A percentile compares a stretch with the other conserved stretches of the same genome.
Conservation (phyloP, 139 green algal species). For the Zygnema cylindricum region DNA sequence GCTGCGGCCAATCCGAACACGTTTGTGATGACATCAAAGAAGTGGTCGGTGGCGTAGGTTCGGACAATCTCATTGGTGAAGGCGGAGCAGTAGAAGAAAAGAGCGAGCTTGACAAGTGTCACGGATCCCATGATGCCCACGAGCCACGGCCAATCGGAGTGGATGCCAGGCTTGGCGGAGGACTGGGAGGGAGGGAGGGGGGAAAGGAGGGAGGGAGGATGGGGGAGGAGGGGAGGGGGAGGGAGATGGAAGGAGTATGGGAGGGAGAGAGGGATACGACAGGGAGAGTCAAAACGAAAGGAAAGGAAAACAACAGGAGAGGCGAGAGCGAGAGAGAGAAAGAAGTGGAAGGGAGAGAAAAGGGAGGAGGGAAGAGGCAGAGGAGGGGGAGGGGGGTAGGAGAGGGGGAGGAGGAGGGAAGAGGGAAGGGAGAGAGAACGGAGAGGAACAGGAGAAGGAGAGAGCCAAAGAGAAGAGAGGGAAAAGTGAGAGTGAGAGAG, state of each 20-base stretch:
- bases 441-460: constrained; percentile 5
- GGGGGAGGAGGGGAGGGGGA: not conserved
- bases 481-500: not conserved
- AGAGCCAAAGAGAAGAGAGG: not conserved
- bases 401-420: not conserved
- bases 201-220: not conserved
- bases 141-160: constrained; percentile 25
- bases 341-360: no score
- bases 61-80: constrained; percentile 62
- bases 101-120: constrained; percentile 65
- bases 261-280: not conserved
- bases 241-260: not conserved
- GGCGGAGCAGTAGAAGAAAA: constrained; percentile 63
- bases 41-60: constrained; percentile 71
- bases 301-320: not conserved
- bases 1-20: constrained; percentile 61
- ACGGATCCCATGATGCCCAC: constrained; percentile 63
- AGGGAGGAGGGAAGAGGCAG: no score
- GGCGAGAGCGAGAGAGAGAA: no score
- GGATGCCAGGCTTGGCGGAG: not conserved
- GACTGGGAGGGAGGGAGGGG: not conserved
- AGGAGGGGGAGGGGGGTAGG: not conserved
- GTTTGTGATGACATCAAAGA: constrained; percentile 76
- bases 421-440: not conserved
- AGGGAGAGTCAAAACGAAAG: not conserved